Evolutionary conservation across 345 rosid species (phyloP), one percentile per base, ranked within the genome.

Genomic region (Citrus cavaleriei): DNA sequence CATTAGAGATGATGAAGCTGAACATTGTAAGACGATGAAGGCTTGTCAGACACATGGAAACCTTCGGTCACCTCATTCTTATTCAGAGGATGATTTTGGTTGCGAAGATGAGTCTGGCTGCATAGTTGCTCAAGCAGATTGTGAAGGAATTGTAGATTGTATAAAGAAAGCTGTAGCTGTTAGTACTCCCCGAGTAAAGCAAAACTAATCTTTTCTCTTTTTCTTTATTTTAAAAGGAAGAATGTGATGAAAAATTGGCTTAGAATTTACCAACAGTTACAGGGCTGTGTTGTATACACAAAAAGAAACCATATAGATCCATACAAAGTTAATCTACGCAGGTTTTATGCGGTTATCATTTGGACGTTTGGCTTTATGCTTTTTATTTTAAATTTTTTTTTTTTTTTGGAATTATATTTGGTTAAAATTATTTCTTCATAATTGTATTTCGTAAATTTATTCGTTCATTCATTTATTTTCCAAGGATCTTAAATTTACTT

Each of bases 11-110:
- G 97, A 96, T 19, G 98, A 96, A 88, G 99, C 95, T 30, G 99
- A 96, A 80, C 99, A 96, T 75, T 94, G 98, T 69, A 93, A 96
- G 88, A 96, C 99, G 1, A 94, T 94, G 99, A 92, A 83, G 84
- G 97, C 94, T 59, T 96, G 98, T 78, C 99, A 96, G 75, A 96
- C 84, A 21, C 97, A 83, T 19, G 99, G 97, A 58, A 93, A 83
- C 62, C 97, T 96, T 22, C 92, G 85, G 7, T 96, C 99, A 10
- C 99, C 99, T 27, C 99, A 96, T 84, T 90, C 99, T 16, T 77
- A 70, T 30, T 3, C 63, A 21, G 97, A 87, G 72, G 88, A 84
- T 51, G 81, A 70, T 27, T 58, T 27, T 59, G 82, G 61, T n/a
- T 49, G 25, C 0, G 87, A 86, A 27, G 93, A 88, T 14, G 87